These are phyloP conservation scores for Kickxella alabastrina DNA, from an alignment of 192 early-diverging fungal genomes.

Conservation along the genomic window DNA sequence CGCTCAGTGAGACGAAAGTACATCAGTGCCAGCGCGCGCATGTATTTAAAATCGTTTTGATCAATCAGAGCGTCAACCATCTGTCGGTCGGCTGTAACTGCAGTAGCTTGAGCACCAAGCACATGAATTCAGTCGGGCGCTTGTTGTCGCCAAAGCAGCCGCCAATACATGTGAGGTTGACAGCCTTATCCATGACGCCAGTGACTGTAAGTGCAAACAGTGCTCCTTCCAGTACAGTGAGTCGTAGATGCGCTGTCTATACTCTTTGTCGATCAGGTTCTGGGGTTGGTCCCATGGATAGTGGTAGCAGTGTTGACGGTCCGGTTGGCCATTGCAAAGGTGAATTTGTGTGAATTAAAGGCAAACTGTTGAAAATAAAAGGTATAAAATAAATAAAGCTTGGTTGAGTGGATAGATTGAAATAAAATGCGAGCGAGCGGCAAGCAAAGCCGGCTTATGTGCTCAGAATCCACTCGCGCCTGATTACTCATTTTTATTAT, in stretches of 20 bases:
- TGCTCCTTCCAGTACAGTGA: conserved; percentile 96
- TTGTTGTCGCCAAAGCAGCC: conserved; percentile 77
- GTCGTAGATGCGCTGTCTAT: conserved; percentile 85
- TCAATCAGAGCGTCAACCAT: conserved; percentile 82
- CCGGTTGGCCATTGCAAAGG: conserved; percentile 72
- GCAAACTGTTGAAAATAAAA: background rate
- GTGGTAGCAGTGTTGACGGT: conserved; percentile 64
- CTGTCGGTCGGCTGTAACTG: conserved; percentile 89
- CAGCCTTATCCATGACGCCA: conserved; percentile 86
- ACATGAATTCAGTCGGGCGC: conserved; percentile 88
- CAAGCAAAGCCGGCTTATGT: too few species aligned
- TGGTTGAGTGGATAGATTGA: too few species aligned
- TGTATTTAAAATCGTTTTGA: conserved; percentile 83
- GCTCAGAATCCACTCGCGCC: too few species aligned
- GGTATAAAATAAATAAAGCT: too few species aligned
- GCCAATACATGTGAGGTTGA: conserved; percentile 67
- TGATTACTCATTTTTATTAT: too few species aligned
- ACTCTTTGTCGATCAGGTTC: conserved; percentile 91
- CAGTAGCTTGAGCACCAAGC: conserved; percentile 81
- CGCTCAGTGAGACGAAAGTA: conserved; percentile 80
- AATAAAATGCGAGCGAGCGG: too few species aligned
- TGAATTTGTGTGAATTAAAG: too few species aligned
- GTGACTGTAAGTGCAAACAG: conserved; percentile 92
- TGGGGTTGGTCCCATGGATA: conserved; percentile 92
- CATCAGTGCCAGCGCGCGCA: conserved; percentile 85